Base-by-base conservation (phyloP, 768 basidiomycete genomes). In the Podaxis sp. region DNA sequence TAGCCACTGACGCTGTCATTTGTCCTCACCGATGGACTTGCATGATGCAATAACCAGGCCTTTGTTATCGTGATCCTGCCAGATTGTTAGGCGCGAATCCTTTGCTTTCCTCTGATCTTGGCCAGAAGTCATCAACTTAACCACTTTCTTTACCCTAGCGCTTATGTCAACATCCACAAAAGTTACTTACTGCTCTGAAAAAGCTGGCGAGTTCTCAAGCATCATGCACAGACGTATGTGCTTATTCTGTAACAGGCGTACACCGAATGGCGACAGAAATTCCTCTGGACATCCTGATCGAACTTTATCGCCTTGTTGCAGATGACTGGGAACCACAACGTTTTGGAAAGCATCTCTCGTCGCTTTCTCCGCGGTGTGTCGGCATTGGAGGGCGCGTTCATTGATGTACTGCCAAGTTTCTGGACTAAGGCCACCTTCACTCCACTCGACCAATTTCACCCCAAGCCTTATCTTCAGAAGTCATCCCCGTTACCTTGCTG, bases 361-460 rank as follows among this genome's bases (percentile, higher is more conserved):
- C n/a, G 36, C 46, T 22, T 49, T 77, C 38, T 59, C 64, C 33
- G 68, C 65, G 10, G 71, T 78, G 46, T 77, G 73, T 63, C 66
- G 17, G 17, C 11, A 13, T 10, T 41, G 40, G 40, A 41, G 40
- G 40, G 40, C 12, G 40, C 17, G 40, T 41, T 41, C 40, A 41
- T 17, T 41, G 40, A 41, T 12, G 17, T 41, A 17, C 40, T 41
- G 40, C 75, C 75, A 2, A n/a, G n/a, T n/a, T 60, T 77, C 2
- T 79, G 78, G 78, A 66, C 65, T 1, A 55, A 53, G 5, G 72
- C 76, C 37, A 37, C 59, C 10, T 30, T 75, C 15, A 58, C 67
- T 22, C 46, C 40, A 26, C 30, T 51, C 22, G 30, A 48, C 10
- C 44, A 65, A 3, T 60, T 70, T 28, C 33, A 65, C 15, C 44